These are phyloP conservation scores for Aspergillus egyptiacus DNA, from an alignment of 495 filamentous ascomycete genomes.

Conservation along the genomic window DNA sequence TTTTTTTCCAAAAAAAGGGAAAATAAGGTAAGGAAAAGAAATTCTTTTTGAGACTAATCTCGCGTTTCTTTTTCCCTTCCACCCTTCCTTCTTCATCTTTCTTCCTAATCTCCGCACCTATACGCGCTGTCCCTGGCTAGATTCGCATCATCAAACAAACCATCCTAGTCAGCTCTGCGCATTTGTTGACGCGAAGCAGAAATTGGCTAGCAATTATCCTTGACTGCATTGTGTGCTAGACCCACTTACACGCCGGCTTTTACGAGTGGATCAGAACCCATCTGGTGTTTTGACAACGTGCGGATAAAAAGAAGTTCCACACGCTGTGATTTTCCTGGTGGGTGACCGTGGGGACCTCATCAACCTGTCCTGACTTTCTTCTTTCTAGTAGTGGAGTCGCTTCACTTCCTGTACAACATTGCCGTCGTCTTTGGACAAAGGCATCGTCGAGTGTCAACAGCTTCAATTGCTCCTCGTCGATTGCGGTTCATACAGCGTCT, in stretches of 20 bases:
- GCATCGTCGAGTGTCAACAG: neutral
- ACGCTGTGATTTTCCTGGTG: conserved; percentile 38
- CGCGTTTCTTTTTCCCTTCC: conserved; percentile 19
- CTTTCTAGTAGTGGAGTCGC: conserved; percentile 28
- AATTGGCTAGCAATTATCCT: conserved; percentile 23
- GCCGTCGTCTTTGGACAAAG: conserved; percentile 23
- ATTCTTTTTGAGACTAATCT: conserved; percentile 20
- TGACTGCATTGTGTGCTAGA: conserved; percentile 41
- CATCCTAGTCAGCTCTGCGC: conserved; percentile 23
- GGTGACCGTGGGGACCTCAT: conserved; percentile 43
- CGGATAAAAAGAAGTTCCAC: conserved; percentile 44
- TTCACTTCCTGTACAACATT: conserved; percentile 26
- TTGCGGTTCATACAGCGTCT: neutral
- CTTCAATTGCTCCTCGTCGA: neutral
- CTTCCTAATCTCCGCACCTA: conserved; percentile 29
- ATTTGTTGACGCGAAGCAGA: conserved; percentile 43
- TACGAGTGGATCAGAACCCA: conserved; percentile 43
- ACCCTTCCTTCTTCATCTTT: conserved; percentile 20
- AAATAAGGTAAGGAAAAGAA: neutral
- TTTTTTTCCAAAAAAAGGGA: conserved; percentile 12
- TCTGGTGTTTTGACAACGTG: conserved; percentile 41
- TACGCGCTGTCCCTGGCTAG: conserved; percentile 25
- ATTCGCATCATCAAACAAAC: conserved; percentile 19
- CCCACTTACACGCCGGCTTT: conserved; percentile 39
- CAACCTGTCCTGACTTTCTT: conserved; percentile 26